phyloP scores from a whole-genome alignment of 257 asterid species.

The Rubia yunnanensis region DNA sequence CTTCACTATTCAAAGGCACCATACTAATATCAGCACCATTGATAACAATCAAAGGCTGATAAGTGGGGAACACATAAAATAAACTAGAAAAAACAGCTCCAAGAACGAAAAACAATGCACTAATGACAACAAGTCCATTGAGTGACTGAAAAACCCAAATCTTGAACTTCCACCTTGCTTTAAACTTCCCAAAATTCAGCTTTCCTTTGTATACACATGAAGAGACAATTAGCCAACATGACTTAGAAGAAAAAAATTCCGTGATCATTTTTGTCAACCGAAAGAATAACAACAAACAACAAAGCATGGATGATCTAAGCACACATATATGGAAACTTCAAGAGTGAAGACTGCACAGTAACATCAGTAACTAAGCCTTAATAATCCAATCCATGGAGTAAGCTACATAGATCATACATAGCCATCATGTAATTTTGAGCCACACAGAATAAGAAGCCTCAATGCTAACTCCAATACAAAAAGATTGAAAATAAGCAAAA shows the following conservation, averaged over 20 bases:
- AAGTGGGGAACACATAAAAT: slow-evolving; percentile 39
- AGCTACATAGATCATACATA: too few species aligned
- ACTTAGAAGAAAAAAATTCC: neutral
- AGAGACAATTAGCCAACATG: neutral
- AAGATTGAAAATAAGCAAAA: too few species aligned
- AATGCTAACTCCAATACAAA: neutral
- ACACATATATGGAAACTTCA: neutral
- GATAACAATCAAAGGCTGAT: slow-evolving; percentile 27
- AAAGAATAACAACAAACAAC: neutral
- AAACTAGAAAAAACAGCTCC: slow-evolving; percentile 58
- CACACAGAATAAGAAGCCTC: neutral
- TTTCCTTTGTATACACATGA: slow-evolving; percentile 16
- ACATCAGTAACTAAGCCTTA: too few species aligned
- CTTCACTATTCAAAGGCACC: neutral
- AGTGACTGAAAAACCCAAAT: slow-evolving; percentile 50
- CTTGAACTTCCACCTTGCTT: slow-evolving; percentile 32
- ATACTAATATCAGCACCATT: slow-evolving; percentile 15
- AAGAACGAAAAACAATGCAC: slow-evolving; percentile 53
- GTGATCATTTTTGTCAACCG: neutral
- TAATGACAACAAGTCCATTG: slow-evolving; percentile 44
- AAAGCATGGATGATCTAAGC: neutral
- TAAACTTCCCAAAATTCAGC: slow-evolving; percentile 34
- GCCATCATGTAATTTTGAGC: too few species aligned
- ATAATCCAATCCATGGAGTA: too few species aligned
- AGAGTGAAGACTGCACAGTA: neutral